Conservation (phyloP, 1,139 yeast species). For the Suhomyces maxii region DNA sequence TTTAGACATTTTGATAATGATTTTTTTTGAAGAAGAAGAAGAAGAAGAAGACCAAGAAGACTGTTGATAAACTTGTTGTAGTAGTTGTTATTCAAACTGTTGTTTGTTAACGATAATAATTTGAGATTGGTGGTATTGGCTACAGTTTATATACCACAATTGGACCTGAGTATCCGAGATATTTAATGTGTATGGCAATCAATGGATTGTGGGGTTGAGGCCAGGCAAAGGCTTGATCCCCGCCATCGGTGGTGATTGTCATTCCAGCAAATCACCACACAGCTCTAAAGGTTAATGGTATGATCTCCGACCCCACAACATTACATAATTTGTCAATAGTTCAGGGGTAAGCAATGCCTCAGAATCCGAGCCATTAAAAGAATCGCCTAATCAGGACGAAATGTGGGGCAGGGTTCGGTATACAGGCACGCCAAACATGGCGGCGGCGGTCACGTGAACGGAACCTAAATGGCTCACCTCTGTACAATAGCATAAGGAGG, state of each 20-base stretch:
- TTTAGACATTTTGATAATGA: constrained; percentile 16
- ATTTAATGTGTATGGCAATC: background rate
- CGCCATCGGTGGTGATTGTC: background rate
- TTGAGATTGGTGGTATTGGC: background rate
- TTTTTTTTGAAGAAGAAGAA: too few species aligned
- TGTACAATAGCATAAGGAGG: too few species aligned
- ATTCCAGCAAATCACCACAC: background rate
- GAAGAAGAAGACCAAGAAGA: too few species aligned
- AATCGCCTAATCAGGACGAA: background rate
- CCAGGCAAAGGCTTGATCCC: background rate
- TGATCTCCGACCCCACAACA: background rate
- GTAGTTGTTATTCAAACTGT: background rate
- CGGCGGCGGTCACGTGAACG: too few species aligned
- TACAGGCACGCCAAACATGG: too few species aligned
- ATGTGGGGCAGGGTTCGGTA: constrained; percentile 2
- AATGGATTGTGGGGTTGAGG: background rate
- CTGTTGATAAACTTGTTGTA: background rate
- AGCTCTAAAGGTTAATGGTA: background rate
- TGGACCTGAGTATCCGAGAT: constrained; percentile 1
- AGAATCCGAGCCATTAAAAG: background rate
- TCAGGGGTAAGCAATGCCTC: background rate
- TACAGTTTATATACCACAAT: background rate
- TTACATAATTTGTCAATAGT: background rate
- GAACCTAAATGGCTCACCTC: too few species aligned
- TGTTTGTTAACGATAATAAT: background rate